Percentiles rank a stretch among this genome's conserved stretches.
Conservation (phyloP, 805 yeast genomes). For the Spathaspora arborariae region DNA sequence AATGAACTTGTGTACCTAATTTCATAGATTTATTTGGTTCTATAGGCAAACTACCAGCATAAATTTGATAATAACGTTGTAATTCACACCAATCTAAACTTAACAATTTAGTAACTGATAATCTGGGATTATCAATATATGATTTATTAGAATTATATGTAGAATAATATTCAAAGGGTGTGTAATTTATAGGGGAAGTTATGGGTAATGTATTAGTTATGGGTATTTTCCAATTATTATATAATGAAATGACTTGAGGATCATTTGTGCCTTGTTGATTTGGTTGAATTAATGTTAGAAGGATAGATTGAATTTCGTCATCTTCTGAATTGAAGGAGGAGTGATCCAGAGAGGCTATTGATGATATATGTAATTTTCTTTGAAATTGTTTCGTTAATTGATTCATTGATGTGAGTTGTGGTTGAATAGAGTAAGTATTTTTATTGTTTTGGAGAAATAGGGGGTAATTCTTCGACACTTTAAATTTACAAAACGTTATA, state of each 20-base stretch:
- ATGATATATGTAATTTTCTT: neutral
- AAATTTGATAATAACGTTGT: slow-evolving; percentile 48
- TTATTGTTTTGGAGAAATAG: neutral
- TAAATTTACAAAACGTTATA: neutral
- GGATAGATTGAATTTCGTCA: neutral
- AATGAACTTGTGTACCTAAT: slow-evolving; percentile 48
- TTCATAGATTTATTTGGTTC: slow-evolving; percentile 37
- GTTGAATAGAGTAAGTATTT: too few species aligned
- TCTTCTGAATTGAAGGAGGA: neutral
- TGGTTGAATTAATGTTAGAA: neutral
- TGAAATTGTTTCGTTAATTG: neutral
- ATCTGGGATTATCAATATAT: slow-evolving; percentile 27
- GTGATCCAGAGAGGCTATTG: neutral
- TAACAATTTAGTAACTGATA: slow-evolving; percentile 58
- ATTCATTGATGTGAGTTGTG: neutral
- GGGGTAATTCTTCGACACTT: neutral
- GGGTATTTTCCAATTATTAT: slow-evolving; percentile 8
- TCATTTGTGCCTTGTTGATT: neutral
- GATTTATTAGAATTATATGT: slow-evolving; percentile 20
- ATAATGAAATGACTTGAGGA: slow-evolving; percentile 3
- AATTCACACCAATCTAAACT: slow-evolving; percentile 70
- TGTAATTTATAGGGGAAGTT: neutral
- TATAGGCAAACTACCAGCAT: slow-evolving; percentile 33
- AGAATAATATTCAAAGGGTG: slow-evolving; percentile 26
- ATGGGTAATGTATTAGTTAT: neutral